Conservation (phyloP, 75 land plant genomes). For the Selaginella tamariscina region DNA sequence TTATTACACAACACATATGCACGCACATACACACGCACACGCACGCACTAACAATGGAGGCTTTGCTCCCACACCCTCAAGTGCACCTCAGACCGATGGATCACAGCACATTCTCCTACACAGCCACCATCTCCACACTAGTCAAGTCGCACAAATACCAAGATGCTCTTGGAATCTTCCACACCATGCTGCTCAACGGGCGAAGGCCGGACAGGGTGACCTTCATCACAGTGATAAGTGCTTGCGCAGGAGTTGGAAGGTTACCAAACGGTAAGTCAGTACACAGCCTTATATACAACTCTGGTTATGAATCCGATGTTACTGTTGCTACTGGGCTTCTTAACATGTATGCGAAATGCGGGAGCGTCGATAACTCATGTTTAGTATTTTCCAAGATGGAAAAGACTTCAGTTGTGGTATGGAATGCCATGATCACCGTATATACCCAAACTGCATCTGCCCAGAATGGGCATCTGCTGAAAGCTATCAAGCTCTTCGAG, state of each 20-base stretch:
- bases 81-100: no score
- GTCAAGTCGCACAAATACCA: not conserved
- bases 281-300: slow-evolving; percentile 37
- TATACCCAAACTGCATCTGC: slow-evolving; percentile 1
- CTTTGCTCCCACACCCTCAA: no score
- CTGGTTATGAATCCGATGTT: slow-evolving; percentile 36
- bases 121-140: not conserved
- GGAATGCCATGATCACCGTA: slow-evolving; percentile 24
- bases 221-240: slow-evolving; percentile 32
- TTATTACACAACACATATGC: not conserved
- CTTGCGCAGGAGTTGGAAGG: slow-evolving; percentile 28
- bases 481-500: not conserved
- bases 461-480: not conserved
- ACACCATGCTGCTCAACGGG: slow-evolving; percentile 32
- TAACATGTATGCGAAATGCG: slow-evolving; percentile 59
- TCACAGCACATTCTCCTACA: not conserved
- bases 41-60: no score
- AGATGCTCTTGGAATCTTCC: slow-evolving; percentile 34
- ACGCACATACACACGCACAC: not conserved
- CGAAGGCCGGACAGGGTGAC: slow-evolving; percentile 25
- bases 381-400: slow-evolving; percentile 14
- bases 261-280: slow-evolving; percentile 35
- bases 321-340: slow-evolving; percentile 42
- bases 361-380: slow-evolving; percentile 23
- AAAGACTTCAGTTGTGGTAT: slow-evolving; percentile 5